A percentile compares a stretch with the other conserved stretches of the same genome.
Conservation (phyloP, 108 stramenopile genomes). For the Pseudonitzschia delicatissima region DNA sequence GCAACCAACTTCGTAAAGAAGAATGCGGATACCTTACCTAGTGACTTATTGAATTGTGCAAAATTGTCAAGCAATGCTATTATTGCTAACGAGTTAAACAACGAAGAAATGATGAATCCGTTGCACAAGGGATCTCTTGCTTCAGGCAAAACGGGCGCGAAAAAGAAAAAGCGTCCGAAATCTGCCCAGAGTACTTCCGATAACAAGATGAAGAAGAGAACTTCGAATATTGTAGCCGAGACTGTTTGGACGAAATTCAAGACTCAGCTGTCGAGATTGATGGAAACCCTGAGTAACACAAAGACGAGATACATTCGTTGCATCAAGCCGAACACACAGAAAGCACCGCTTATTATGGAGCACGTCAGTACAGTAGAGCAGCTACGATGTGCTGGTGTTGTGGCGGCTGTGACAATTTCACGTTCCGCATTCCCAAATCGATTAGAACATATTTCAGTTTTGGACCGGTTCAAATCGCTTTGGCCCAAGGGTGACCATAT, state of each 20-base stretch:
- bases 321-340: slow-evolving; percentile 87
- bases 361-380: slow-evolving; percentile 86
- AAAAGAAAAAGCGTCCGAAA: not conserved
- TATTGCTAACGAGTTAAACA: slow-evolving; percentile 57
- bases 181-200: not conserved
- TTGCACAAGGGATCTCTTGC: not conserved
- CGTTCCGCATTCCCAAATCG: slow-evolving; percentile 96
- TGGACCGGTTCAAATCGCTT: slow-evolving; percentile 79
- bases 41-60: slow-evolving; percentile 65
- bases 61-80: slow-evolving; percentile 65
- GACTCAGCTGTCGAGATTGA: slow-evolving; percentile 64
- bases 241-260: slow-evolving; percentile 81
- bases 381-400: slow-evolving; percentile 93
- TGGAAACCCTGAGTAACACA: slow-evolving; percentile 65
- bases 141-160: not conserved
- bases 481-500: slow-evolving; percentile 37
- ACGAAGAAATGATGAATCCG: slow-evolving; percentile 38
- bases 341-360: slow-evolving; percentile 72
- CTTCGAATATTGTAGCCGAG: slow-evolving; percentile 39
- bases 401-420: slow-evolving; percentile 92
- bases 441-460: slow-evolving; percentile 74
- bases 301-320: slow-evolving; percentile 90
- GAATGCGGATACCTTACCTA: slow-evolving; percentile 83
- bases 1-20: slow-evolving; percentile 74
- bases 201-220: slow-evolving; percentile 13